Percentiles rank a stretch among this genome's conserved stretches.
phyloP scores from a whole-genome alignment of 371 early-diverging fungal genomes.

The Zychaea mexicana region DNA sequence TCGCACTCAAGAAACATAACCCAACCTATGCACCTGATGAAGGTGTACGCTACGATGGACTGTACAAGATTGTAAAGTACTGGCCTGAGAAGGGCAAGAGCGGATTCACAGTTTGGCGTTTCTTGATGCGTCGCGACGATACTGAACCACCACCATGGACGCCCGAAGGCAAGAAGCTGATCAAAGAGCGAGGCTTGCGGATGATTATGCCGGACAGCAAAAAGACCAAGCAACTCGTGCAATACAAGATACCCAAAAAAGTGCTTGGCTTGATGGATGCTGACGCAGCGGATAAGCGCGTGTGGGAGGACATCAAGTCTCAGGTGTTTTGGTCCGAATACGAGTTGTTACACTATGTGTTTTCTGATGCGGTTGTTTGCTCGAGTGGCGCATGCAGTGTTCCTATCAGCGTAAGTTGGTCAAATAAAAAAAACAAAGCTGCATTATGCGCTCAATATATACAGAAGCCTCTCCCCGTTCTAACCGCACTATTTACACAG shows the following conservation, averaged over 20 bases:
- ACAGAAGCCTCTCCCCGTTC: slow-evolving; percentile 18
- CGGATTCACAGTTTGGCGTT: slow-evolving; percentile 53
- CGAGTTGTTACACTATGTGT: slow-evolving; percentile 39
- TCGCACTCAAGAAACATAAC: slow-evolving; percentile 38
- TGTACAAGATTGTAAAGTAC: slow-evolving; percentile 68
- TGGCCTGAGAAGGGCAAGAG: slow-evolving; percentile 55
- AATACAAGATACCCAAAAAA: slow-evolving; percentile 22
- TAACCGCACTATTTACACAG: slow-evolving; percentile 42
- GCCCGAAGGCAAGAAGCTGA: slow-evolving; percentile 23
- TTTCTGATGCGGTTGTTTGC: slow-evolving; percentile 28
- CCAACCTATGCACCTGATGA: slow-evolving; percentile 50
- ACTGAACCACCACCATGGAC: slow-evolving; percentile 69
- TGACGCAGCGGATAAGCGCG: slow-evolving; percentile 35
- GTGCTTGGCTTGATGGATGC: slow-evolving; percentile 22
- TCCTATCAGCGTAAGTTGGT: slow-evolving; percentile 29
- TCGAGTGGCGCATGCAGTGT: slow-evolving; percentile 27
- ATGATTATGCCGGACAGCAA: slow-evolving; percentile 1
- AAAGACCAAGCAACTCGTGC: slow-evolving; percentile 9
- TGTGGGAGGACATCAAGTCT: slow-evolving; percentile 41
- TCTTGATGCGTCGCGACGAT: slow-evolving; percentile 64
- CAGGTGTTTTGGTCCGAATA: slow-evolving; percentile 36
- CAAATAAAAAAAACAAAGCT: slow-evolving; percentile 21
- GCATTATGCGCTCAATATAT: no score
- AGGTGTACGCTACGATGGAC: slow-evolving; percentile 68
- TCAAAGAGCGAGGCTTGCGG: slow-evolving; percentile 37